These are phyloP conservation scores for Spirogloea muscicola DNA, from an alignment of 139 green algal genomes.

Conservation along the genomic window DNA sequence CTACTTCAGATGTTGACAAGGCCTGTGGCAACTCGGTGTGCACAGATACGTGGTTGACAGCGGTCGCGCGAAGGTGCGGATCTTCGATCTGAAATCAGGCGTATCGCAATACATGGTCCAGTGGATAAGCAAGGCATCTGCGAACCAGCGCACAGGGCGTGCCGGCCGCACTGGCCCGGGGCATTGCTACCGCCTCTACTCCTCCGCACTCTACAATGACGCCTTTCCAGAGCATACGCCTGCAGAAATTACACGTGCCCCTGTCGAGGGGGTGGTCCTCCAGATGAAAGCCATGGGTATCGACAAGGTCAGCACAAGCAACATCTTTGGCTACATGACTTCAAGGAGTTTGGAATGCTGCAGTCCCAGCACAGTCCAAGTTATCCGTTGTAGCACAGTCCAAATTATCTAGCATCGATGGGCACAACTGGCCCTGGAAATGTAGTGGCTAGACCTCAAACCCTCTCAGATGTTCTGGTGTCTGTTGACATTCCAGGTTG, in stretches of 20 bases:
- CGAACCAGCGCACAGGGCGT: slow-evolving; percentile 68
- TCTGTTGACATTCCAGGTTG: slow-evolving; percentile 42
- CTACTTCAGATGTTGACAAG: too few relatives aligned
- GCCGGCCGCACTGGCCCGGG: slow-evolving; percentile 67
- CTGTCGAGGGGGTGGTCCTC: slow-evolving; percentile 86
- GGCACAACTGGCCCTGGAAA: too few relatives aligned
- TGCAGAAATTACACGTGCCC: slow-evolving; percentile 79
- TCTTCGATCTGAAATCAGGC: slow-evolving; percentile 96
- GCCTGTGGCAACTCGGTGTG: too few relatives aligned
- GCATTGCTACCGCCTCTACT: slow-evolving; percentile 79
- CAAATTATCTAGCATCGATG: neutral
- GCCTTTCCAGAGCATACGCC: slow-evolving; percentile 71
- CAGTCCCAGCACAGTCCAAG: neutral
- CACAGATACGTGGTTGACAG: slow-evolving; percentile 97
- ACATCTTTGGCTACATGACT: neutral
- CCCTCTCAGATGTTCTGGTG: neutral
- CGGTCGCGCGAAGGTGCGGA: slow-evolving; percentile 88
- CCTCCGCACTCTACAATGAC: slow-evolving; percentile 72
- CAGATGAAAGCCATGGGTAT: slow-evolving; percentile 88
- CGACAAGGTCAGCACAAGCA: slow-evolving; percentile 67
- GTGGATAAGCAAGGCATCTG: slow-evolving; percentile 59
- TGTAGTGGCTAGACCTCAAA: neutral
- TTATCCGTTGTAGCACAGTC: neutral
- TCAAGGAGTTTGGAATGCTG: neutral
- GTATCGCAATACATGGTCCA: slow-evolving; percentile 91